A percentile compares a stretch with the other conserved stretches of the same genome.
Evolutionary conservation across 179 eudicot genomes (phyloP).

Genomic region (Heliamphora ciliata): DNA sequence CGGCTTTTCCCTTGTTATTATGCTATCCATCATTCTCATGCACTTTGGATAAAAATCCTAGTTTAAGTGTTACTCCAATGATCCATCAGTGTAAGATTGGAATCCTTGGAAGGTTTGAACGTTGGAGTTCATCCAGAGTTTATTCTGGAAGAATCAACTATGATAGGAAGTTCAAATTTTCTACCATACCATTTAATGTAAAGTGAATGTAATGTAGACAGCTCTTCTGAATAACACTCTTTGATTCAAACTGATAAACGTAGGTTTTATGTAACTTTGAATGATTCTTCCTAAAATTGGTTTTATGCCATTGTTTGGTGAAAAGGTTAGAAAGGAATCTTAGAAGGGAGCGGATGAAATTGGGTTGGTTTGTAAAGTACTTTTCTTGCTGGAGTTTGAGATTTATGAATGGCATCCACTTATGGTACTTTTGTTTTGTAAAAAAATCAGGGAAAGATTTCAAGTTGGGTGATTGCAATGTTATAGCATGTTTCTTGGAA

Average conservation of each 20-base stretch:
- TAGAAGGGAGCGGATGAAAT: background rate
- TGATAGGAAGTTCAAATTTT: background rate
- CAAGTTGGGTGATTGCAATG: background rate
- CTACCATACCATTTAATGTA: background rate
- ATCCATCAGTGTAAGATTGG: background rate
- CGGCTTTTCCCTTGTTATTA: background rate
- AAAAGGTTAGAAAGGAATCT: background rate
- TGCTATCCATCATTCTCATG: background rate
- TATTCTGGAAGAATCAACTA: background rate
- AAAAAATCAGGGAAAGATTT: background rate
- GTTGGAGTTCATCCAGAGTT: background rate
- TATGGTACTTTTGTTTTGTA: background rate
- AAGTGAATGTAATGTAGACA: background rate
- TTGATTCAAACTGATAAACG: background rate
- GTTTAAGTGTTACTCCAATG: background rate
- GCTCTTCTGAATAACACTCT: background rate
- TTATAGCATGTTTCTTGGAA: background rate
- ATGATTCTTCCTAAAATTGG: background rate
- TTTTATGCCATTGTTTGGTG: background rate
- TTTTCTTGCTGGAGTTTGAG: background rate
- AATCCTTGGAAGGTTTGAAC: background rate
- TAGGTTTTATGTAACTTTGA: background rate
- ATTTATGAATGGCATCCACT: background rate
- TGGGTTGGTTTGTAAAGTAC: background rate
- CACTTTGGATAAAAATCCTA: background rate